A percentile compares a stretch with the other conserved stretches of the same genome.
These are phyloP conservation scores for Aspergillus neoniger DNA, from an alignment of 2,329 filamentous ascomycete species.

Conservation along the genomic window DNA sequence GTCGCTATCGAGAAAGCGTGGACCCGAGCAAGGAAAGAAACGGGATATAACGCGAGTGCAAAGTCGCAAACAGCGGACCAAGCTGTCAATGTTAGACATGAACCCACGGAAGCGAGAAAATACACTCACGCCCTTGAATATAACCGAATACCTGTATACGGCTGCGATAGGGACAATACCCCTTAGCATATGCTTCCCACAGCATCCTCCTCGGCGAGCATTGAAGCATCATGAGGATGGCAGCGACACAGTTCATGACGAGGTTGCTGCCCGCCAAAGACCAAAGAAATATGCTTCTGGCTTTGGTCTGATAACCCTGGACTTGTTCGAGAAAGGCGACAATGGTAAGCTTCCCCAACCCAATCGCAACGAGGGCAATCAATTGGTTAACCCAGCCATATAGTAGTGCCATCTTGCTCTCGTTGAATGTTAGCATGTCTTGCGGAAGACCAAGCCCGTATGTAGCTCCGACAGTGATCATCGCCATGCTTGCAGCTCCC, in stretches of 20 bases:
- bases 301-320: conserved; percentile 22
- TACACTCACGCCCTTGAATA: conserved; percentile 25
- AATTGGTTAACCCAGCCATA: conserved; percentile 26
- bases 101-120: neutral
- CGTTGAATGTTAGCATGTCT: neutral
- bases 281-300: neutral
- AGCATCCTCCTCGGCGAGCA: conserved; percentile 12
- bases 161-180: conserved; percentile 14
- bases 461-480: conserved; percentile 17
- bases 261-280: conserved; percentile 1
- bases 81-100: conserved; percentile 4
- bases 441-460: conserved; percentile 19
- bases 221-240: neutral
- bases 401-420: conserved; percentile 15
- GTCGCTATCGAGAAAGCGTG: conserved; percentile 20
- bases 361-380: conserved; percentile 21
- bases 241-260: conserved; percentile 1
- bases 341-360: conserved; percentile 20
- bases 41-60: conserved; percentile 27
- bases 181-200: conserved; percentile 18
- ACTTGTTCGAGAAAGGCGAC: conserved; percentile 26
- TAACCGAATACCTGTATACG: conserved; percentile 21
- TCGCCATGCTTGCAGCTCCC: conserved; percentile 10
- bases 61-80: conserved; percentile 26
- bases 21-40: conserved; percentile 27